Conservation (phyloP, 805 yeast genomes). For the Saccharomycopsis sp. region DNA sequence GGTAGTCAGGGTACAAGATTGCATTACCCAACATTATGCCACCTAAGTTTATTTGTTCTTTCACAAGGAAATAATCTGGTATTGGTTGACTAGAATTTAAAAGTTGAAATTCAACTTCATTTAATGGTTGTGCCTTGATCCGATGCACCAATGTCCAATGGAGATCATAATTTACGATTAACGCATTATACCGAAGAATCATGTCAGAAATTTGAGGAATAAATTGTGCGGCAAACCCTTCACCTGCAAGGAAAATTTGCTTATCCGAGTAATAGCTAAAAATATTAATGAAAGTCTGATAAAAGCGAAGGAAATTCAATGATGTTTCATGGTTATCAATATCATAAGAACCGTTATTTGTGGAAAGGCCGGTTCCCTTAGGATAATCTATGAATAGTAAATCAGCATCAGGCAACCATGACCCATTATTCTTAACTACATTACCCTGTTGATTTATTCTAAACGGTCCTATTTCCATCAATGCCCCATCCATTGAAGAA, state of each 20-base stretch:
- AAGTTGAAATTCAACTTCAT: constrained; percentile 28
- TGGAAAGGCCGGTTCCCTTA: constrained; percentile 69
- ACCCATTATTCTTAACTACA: constrained; percentile 46
- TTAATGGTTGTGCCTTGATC: constrained; percentile 31
- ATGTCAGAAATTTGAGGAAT: constrained; percentile 60
- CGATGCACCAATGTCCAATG: too few species aligned
- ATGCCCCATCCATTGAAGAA: constrained; percentile 77
- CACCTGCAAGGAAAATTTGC: constrained; percentile 66
- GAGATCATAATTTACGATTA: not conserved
- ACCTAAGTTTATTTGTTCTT: constrained; percentile 32
- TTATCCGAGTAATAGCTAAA: constrained; percentile 52
- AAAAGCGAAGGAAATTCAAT: constrained; percentile 43
- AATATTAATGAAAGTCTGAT: constrained; percentile 46
- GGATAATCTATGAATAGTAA: constrained; percentile 74
- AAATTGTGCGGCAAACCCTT: constrained; percentile 81
- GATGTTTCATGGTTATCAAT: constrained; percentile 20
- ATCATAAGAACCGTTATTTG: constrained; percentile 33
- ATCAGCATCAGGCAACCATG: constrained; percentile 64
- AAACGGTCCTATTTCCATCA: constrained; percentile 73
- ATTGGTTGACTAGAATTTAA: too few species aligned
- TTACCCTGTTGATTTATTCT: constrained; percentile 35
- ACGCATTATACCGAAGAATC: not conserved
- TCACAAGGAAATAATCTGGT: constrained; percentile 12
- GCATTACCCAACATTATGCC: constrained; percentile 70
- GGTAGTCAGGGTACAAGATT: constrained; percentile 68